These are phyloP conservation scores for Chytriomyces sp. DNA, from an alignment of 192 early-diverging fungal genomes.

Conservation along the genomic window DNA sequence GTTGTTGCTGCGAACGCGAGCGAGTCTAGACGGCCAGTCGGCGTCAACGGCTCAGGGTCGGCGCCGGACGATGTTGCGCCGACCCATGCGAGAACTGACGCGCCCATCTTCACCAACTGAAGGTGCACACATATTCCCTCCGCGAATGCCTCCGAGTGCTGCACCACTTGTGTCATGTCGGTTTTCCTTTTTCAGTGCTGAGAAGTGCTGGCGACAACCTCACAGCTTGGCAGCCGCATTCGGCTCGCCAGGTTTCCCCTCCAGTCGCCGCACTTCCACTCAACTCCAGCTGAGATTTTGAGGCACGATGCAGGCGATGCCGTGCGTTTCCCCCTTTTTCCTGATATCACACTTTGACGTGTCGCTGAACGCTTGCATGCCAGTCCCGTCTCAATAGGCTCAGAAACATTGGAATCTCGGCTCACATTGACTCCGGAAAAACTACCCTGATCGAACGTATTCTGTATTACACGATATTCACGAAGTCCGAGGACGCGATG, in stretches of 20 bases:
- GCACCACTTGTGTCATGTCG: not conserved
- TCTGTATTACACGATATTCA: slow-evolving; percentile 85
- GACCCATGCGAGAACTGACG: slow-evolving; percentile 5
- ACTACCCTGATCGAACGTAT: slow-evolving; percentile 98
- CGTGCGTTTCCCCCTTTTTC: not conserved
- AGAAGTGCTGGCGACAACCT: too few relatives aligned
- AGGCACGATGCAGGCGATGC: slow-evolving; percentile 8
- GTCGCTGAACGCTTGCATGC: not conserved
- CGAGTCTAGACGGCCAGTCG: not conserved
- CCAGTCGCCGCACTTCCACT: not conserved
- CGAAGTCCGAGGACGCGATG: slow-evolving; percentile 78
- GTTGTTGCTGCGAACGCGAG: slow-evolving; percentile 4
- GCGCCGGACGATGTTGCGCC: not conserved
- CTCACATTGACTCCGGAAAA: slow-evolving; percentile 95
- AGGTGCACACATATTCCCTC: not conserved
- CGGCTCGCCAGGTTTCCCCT: not conserved
- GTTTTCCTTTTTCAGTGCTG: slow-evolving; percentile 7
- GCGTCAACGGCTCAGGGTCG: not conserved
- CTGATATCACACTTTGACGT: not conserved
- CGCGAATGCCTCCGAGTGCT: not conserved
- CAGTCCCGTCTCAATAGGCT: slow-evolving; percentile 36
- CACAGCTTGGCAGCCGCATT: not conserved
- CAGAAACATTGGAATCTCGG: slow-evolving; percentile 58
- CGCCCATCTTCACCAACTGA: not conserved
- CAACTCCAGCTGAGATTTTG: not conserved